Evolutionary conservation across 306 rosid genomes (phyloP), one percentile per base, ranked within the genome.

Genomic region (Cicer pinnatifidum): DNA sequence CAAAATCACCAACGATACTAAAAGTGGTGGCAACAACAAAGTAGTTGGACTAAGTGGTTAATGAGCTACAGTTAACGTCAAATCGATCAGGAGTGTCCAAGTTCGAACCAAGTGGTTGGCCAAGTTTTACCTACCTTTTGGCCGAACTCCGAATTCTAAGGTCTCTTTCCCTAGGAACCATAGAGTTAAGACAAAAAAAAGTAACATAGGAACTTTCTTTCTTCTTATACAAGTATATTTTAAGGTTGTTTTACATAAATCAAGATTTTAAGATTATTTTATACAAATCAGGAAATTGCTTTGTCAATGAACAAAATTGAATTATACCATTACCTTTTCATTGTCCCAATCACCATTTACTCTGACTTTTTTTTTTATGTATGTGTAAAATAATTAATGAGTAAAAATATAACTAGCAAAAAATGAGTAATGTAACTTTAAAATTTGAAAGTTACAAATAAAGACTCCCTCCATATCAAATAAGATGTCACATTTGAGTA

Each of bases 1-100:
- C 11, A 59, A 64, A 75, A 72, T 52, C 8, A 37, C 35, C 61
- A 62, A 52, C 8, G 41, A 11, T 9, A 33, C 13, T 33, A 60
- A 71, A 52, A 28, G 19, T 62, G 72, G 2, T 15, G 6, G 35
- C 5, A 28, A 28, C 35, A 28, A 28, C 35, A 28, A 28, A 28
- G 35, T 28, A 28, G 35, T 28, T 28, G 5, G 35, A 0, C 35
- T 28, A 28, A 28, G 5, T 28, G 35, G 35, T 28, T 28, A 28
- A 28, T 28, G 35, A 28, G 0, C 35, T 28, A 28, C 35, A 28
- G 35, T 28, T 28, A 3, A 28, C 5, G 5, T 28, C 35, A 28
- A 28, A 28, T 28, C 5, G 35, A 28, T 28, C 5, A 3, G 35
- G 35, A 28, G 5, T 28, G 35, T 28, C 35, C 35, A 28, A 28